These are phyloP conservation scores for Ogataea nitratoaversa DNA, from an alignment of 805 yeast genomes.

Conservation along the genomic window DNA sequence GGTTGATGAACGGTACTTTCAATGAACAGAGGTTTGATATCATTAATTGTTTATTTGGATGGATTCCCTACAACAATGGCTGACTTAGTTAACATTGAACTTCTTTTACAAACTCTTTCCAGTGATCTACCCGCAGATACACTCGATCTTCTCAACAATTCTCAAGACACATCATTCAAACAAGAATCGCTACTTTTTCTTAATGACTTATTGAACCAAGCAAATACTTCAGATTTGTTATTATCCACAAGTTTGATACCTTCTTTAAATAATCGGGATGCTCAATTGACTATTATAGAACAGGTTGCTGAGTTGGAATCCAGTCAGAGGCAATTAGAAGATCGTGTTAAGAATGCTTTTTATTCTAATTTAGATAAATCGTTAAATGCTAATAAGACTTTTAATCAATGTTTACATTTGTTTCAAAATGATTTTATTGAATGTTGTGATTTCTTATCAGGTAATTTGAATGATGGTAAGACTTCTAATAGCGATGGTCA, in stretches of 20 bases:
- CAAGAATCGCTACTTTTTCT: constrained; percentile 33
- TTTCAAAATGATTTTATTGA: constrained; percentile 32
- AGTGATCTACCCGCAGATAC: constrained; percentile 26
- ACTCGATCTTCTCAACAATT: constrained; percentile 20
- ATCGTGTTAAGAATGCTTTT: constrained; percentile 38
- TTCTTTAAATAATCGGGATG: constrained; percentile 16
- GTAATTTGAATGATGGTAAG: constrained; percentile 25
- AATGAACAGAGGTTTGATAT: no score
- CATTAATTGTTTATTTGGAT: no score
- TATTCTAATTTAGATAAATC: constrained; percentile 42
- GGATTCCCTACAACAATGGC: no score
- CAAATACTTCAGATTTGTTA: constrained; percentile 39
- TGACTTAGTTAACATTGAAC: constrained; percentile 16
- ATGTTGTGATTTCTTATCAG: constrained; percentile 28
- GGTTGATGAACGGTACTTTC: not conserved
- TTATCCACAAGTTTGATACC: constrained; percentile 24
- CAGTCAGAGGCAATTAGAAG: constrained; percentile 44
- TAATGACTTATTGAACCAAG: constrained; percentile 33
- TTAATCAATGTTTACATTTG: constrained; percentile 30
- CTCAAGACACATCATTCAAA: constrained; percentile 21
- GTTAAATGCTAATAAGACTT: constrained; percentile 33
- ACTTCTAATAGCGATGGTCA: not conserved
- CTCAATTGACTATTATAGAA: constrained; percentile 45
- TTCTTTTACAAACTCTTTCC: constrained; percentile 35
- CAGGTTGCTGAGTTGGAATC: constrained; percentile 73